Percentiles rank a stretch among this genome's conserved stretches.
phyloP scores from a whole-genome alignment of 495 filamentous ascomycete genomes.

The Xanthoparmelia taractica region DNA sequence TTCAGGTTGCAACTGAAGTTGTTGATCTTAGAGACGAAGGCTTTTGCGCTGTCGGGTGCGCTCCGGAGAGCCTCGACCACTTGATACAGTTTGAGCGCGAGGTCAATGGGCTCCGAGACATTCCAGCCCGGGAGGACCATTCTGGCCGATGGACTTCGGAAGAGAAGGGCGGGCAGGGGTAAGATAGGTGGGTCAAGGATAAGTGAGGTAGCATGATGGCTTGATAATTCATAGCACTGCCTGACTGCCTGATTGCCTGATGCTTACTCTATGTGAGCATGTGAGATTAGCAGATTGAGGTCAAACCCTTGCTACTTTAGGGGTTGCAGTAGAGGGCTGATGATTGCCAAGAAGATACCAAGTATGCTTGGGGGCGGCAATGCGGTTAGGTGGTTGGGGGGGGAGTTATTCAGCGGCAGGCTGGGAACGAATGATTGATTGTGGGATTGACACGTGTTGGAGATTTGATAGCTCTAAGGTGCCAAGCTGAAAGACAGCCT shows the following conservation, averaged over 20 bases:
- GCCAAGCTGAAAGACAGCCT: not conserved
- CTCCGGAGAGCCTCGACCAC: conserved; percentile 13
- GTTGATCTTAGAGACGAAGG: conserved; percentile 15
- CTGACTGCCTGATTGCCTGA: not conserved
- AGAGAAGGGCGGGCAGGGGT: not conserved
- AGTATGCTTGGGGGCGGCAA: no score
- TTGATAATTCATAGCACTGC: not conserved
- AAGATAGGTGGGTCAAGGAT: not conserved
- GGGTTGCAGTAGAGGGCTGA: not conserved
- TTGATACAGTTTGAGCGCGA: conserved; percentile 16
- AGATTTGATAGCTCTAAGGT: not conserved
- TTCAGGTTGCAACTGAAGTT: conserved; percentile 9
- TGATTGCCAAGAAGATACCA: not conserved
- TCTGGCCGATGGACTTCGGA: not conserved
- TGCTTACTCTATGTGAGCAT: not conserved
- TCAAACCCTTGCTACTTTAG: not conserved
- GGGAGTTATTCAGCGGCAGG: not conserved
- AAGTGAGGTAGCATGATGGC: not conserved
- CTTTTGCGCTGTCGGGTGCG: conserved; percentile 21
- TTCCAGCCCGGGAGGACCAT: conserved; percentile 24
- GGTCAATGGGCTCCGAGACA: conserved; percentile 19
- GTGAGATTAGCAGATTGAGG: not conserved
- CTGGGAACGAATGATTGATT: conserved; percentile 3
- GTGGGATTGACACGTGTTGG: conserved; percentile 5
- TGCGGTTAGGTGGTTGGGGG: no score